phyloP scores from a whole-genome alignment of 2,329 filamentous ascomycete genomes.

The Trichoderma hamatum region DNA sequence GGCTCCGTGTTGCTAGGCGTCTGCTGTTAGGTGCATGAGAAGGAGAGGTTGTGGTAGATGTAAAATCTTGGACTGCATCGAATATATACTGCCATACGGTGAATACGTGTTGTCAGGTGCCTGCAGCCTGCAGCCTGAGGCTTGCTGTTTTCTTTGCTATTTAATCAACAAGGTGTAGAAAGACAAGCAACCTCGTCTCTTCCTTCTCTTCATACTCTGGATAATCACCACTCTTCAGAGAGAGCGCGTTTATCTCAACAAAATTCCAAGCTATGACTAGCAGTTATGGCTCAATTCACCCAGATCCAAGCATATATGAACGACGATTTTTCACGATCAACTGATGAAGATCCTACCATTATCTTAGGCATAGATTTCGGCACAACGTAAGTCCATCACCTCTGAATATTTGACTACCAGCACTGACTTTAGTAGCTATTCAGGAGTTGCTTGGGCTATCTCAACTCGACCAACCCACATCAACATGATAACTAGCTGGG shows the following conservation, averaged over 20 bases:
- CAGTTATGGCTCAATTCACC: neutral
- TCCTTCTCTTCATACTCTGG: neutral
- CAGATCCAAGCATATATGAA: fast-evolving
- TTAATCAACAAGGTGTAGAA: neutral
- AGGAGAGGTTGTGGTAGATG: too few relatives aligned
- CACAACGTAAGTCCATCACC: constrained; percentile 43
- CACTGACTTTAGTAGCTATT: constrained; percentile 37
- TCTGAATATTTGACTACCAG: neutral
- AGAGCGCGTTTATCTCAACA: neutral
- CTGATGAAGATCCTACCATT: constrained; percentile 28
- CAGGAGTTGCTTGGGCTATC: constrained; percentile 46
- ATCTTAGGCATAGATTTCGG: constrained; percentile 51
- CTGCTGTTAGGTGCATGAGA: too few relatives aligned
- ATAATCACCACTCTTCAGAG: neutral
- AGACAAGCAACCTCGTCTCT: neutral
- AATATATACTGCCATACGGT: neutral
- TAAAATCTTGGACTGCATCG: too few relatives aligned
- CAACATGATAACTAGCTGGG: constrained; percentile 40
- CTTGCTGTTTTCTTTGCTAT: neutral
- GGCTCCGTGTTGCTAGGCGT: too few relatives aligned
- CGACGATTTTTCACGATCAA: neutral
- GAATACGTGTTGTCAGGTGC: neutral
- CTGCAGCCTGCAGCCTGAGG: neutral
- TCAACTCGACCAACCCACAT: constrained; percentile 35
- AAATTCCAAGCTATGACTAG: neutral